Conservation (phyloP, 225 moss, liverwort and hornwort species). For the Straminergon stramineum region DNA sequence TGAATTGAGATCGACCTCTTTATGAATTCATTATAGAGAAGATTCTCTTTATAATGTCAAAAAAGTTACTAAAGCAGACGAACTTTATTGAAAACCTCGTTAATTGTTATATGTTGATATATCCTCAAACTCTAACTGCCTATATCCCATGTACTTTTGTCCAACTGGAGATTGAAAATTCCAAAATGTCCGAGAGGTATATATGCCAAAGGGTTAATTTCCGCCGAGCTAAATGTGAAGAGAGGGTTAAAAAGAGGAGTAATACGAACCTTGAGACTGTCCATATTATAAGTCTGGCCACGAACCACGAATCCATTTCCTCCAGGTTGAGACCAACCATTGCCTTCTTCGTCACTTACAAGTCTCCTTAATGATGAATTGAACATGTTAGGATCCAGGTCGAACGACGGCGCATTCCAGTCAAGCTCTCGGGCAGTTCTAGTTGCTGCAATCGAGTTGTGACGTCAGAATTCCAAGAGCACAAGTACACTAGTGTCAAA, state of each 20-base stretch:
- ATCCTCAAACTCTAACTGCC: neutral
- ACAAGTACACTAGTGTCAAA: neutral
- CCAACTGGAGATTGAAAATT: neutral
- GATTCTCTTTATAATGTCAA: neutral
- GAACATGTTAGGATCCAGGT: slow-evolving; percentile 37
- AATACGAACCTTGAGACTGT: slow-evolving; percentile 53
- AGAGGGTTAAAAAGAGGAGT: neutral
- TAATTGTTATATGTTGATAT: neutral
- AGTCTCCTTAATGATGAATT: slow-evolving; percentile 30
- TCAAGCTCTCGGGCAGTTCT: slow-evolving; percentile 41
- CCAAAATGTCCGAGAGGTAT: neutral
- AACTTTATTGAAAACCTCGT: neutral
- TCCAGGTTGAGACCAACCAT: slow-evolving; percentile 64
- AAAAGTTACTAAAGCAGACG: neutral
- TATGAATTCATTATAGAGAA: neutral
- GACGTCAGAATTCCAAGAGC: neutral
- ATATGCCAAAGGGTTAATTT: neutral
- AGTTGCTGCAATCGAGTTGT: slow-evolving; percentile 19
- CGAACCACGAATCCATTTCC: slow-evolving; percentile 65
- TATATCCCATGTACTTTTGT: neutral
- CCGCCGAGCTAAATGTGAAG: neutral
- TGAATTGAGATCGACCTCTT: neutral
- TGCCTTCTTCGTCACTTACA: slow-evolving; percentile 26
- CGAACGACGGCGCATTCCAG: slow-evolving; percentile 1
- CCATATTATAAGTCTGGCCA: slow-evolving; percentile 44